Conservation (phyloP, 306 rosid genomes). For the Quercus robur region DNA sequence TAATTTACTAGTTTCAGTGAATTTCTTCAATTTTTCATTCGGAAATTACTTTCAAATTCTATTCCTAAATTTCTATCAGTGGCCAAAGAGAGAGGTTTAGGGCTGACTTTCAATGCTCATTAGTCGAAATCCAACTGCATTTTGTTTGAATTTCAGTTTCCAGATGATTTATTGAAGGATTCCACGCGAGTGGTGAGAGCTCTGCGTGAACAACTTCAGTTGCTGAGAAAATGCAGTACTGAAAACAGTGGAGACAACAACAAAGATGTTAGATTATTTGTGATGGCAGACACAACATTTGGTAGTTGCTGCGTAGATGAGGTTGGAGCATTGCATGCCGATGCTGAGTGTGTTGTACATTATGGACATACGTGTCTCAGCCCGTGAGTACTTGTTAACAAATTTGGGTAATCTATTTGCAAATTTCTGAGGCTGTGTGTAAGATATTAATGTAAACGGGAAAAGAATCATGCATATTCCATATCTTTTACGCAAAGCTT, state of each 20-base stretch:
- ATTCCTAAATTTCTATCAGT: neutral
- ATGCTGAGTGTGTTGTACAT: slow-evolving; percentile 77
- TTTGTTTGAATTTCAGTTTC: slow-evolving; percentile 51
- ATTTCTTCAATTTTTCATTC: neutral
- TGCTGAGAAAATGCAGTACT: slow-evolving; percentile 19
- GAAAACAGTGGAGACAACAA: slow-evolving; percentile 20
- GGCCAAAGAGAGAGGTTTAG: neutral
- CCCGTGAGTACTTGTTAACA: slow-evolving; percentile 52
- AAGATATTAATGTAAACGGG: no score
- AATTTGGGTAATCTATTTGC: neutral
- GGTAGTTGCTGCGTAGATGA: slow-evolving; percentile 96
- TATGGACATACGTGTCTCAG: slow-evolving; percentile 93
- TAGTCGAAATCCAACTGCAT: neutral
- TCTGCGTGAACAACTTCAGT: slow-evolving; percentile 45
- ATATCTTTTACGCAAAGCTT: neutral
- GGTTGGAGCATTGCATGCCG: slow-evolving; percentile 79
- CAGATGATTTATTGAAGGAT: slow-evolving; percentile 76
- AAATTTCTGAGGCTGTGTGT: neutral
- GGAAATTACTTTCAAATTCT: neutral
- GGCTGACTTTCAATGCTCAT: neutral
- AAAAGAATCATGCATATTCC: neutral
- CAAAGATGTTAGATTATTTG: slow-evolving; percentile 45
- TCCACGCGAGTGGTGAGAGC: slow-evolving; percentile 59
- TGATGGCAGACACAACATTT: slow-evolving; percentile 88
- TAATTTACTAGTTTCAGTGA: neutral